These are phyloP conservation scores for Neoboletus brunneissimus DNA, from an alignment of 768 basidiomycete genomes.

Conservation along the genomic window DNA sequence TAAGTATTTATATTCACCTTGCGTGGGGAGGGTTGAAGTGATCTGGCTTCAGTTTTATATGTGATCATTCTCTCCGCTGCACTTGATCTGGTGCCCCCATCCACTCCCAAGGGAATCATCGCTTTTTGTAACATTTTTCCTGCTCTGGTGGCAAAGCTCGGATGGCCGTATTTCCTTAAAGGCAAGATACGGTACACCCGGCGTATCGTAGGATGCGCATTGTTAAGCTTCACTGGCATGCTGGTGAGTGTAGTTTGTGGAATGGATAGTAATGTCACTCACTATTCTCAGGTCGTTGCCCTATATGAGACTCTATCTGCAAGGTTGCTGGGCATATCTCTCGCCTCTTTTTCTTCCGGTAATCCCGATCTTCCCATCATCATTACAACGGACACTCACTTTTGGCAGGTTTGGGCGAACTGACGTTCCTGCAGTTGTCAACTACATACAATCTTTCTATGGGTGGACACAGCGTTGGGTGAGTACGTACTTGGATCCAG, in stretches of 20 bases:
- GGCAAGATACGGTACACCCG: conserved; percentile 80
- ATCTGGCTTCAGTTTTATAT: conserved; percentile 64
- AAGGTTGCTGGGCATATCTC: conserved; percentile 73
- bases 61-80: conserved; percentile 97
- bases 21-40: neutral
- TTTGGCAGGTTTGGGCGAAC: conserved; percentile 79
- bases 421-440: conserved; percentile 93
- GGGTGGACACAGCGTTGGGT: conserved; percentile 82
- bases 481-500: conserved; percentile 13
- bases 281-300: conserved; percentile 65
- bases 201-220: conserved; percentile 72
- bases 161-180: conserved; percentile 88
- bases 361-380: conserved; percentile 3
- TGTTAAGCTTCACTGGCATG: conserved; percentile 80
- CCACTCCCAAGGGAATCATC: conserved; percentile 92
- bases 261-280: neutral
- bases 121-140: conserved; percentile 95
- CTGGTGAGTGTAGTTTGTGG: conserved; percentile 51
- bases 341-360: conserved; percentile 90
- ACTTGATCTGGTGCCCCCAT: conserved; percentile 86
- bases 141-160: conserved; percentile 79
- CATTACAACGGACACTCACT: conserved; percentile 1
- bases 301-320: conserved; percentile 60
- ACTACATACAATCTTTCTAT: conserved; percentile 74
- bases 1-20: conserved; percentile 25